Base-by-base conservation (phyloP, 352 stramenopile species). In the Hyaloperonospora arabidopsidis region DNA sequence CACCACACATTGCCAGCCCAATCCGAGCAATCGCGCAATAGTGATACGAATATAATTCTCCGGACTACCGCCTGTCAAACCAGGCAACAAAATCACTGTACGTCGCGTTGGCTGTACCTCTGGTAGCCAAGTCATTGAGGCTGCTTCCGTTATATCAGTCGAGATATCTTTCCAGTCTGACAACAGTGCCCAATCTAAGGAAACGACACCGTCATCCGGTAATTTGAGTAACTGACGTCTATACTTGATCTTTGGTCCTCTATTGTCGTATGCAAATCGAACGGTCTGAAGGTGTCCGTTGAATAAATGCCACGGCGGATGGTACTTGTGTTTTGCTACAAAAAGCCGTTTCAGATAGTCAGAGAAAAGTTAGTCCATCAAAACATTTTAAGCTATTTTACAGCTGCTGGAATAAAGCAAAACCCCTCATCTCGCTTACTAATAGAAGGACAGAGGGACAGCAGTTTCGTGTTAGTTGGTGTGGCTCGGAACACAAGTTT, bases 1-100 rank as follows among this genome's bases (percentile, higher is more conserved):
- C 49, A 89, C 81, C 39, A 89, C 76, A 51, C 74, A 79, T 41
- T 87, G 81, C 81, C 78, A 91, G 13, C 67, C 72, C 5, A 64
- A 23, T 14, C 60, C 38, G 25, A 76, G 49, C 32, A 87, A 41
- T 1, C 52, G 49, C 57, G 79, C 32, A 81, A 85, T 75, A 0
- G 66, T 64, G 21, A 45, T 71, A 29, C 78, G 74, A n/a, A 92
- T 83, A 67, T 92, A 92, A 34, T 78, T 76, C 58, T 91, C 81
- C 1, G 61, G 41, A 48, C 81, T 87, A 11, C 76, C 78, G n/a
- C 81, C 78, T 0, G 81, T 84, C 15, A 87, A 63, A 23, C 81
- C 81, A 1, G 79, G 76, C 7, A 88, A 57, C 5, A 91, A 45
- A n/a, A 89, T 59, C 57, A 86, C 57, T 5, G 68, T 87, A 21